Evolutionary conservation across 1,284 basidiomycete species (phyloP).

Genomic region (Blastosporella zonata): DNA sequence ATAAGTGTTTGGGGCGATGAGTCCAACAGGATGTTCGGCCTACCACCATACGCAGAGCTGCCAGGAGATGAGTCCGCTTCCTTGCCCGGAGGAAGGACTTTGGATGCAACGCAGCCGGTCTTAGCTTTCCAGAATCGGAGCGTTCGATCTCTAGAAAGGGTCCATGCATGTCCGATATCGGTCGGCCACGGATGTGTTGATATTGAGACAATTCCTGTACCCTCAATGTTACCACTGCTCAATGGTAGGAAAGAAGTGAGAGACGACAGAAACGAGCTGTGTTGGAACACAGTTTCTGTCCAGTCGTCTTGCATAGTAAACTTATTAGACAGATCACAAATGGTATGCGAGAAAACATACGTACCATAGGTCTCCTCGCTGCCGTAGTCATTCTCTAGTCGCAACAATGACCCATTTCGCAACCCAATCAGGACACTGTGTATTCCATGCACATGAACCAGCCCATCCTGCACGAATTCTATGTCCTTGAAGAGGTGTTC

Average conservation of each 20-base stretch:
- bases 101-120: slow-evolving; percentile 65
- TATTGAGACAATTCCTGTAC: slow-evolving; percentile 62
- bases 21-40: slow-evolving; percentile 50
- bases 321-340: slow-evolving; percentile 5
- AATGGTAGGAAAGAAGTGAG: slow-evolving; percentile 66
- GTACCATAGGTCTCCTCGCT: slow-evolving; percentile 55
- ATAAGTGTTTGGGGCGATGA: slow-evolving; percentile 59
- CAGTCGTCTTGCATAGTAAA: slow-evolving; percentile 52
- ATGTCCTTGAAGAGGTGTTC: slow-evolving; percentile 65
- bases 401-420: slow-evolving; percentile 68
- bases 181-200: slow-evolving; percentile 69
- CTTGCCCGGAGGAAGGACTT: slow-evolving; percentile 42
- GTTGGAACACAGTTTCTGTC: slow-evolving; percentile 62
- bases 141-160: slow-evolving; percentile 84
- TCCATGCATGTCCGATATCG: slow-evolving; percentile 72
- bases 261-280: slow-evolving; percentile 59
- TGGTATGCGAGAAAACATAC: slow-evolving; percentile 17
- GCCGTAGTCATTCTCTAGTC: slow-evolving; percentile 61
- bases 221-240: slow-evolving; percentile 41
- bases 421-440: slow-evolving; percentile 68
- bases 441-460: slow-evolving; percentile 71
- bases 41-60: slow-evolving; percentile 30
- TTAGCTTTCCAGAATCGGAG: slow-evolving; percentile 80
- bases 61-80: slow-evolving; percentile 34
- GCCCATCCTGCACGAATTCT: slow-evolving; percentile 40